Base-by-base conservation (phyloP, 75 land plant genomes). In the Cryptomeria japonica region DNA sequence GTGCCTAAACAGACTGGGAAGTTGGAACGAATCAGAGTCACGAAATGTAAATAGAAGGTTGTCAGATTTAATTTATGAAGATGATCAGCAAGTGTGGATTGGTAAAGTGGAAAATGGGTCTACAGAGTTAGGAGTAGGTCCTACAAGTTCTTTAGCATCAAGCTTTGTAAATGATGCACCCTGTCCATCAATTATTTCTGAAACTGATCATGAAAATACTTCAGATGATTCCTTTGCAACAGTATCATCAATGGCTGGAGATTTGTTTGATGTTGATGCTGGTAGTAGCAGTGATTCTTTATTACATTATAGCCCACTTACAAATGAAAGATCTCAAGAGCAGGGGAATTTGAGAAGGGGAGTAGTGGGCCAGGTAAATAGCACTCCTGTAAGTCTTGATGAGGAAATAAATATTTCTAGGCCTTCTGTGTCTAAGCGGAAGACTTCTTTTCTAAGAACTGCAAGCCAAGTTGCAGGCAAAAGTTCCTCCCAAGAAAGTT, bases 281-380 rank as follows among this genome's bases (percentile, higher is more conserved):
- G 84, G 13, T 44, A 82, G 84, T 28, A 80, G 31, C 32, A 80
- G 84, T 82, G 84, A 82, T 82, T 82, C 47, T 82, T 1, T 82
- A 3, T 82, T 82, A 44, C 51, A 28, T 82, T 82, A 9, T 25
- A 14, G 34, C n/a, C 51, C 51, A 25, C 16, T 82, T 32, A 25
- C 28, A 82, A 82, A 46, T 82, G 51, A 82, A 82, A 82, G 84
- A 31, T 28, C 34, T 82, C 44, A 46, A 82, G 51, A 82, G 10
- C 84, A 44, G 13, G 51, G 84, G 84, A 82, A 9, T 82, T 46
- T 82, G n/a, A 22, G 34, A 82, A 82, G 51, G 84, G 49, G 49
- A 41, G 47, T 28, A 9, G 32, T 1, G 46, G 84, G 51, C 51
- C 84, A 46, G 39, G 84, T 2, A 44, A 12, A 82, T 82, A 82